Evolutionary conservation across 1,139 yeast species (phyloP), one percentile per base, ranked within the genome.

Genomic region (Wickerhamomyces sp.): DNA sequence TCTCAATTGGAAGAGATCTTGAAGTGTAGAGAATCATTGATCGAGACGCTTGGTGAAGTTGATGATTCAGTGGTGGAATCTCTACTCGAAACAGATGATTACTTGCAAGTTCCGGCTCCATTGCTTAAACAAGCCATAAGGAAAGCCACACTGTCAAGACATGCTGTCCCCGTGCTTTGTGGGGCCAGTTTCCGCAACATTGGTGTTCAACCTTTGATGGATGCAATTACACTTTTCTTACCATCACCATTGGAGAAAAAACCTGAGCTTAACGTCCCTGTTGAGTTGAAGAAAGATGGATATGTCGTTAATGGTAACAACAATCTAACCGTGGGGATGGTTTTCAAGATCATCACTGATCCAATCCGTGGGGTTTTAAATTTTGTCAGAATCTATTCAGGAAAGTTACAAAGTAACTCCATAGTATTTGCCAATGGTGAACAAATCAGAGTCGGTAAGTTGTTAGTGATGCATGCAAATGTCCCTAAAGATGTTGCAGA

Each of bases 201-300:
- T 35, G 98, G 98, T 12, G 95, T 91, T 3, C 98, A 91, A 54
- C 96, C 97, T 1, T 63, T 93, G 36, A 63, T 91, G 61, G 98
- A 91, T 56, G 89, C 94, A 0, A 69, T 89, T 13, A 69, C 78
- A 2, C 71, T 73, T 35, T 91, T 72, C 50, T 64, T 93, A 23
- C 98, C 99, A 0, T 75, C 91, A 1, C 97, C 98, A 1, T 45
- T 71, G 4, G 89, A 88, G 44, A 66, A 72, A 6, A 57, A 58
- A 0, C 95, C 95, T 0, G 76, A 73, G 30, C 68, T 81, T 4
- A 60, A 55, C 32, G 47, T 50, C 4, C 50, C 51, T 1, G 60
- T 63, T 7, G 49, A 42, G 1, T 53, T 68, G 46, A 74, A 72
- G 37, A 46, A 64, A 0, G 53, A 56, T 6, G 85, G 86, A 0